A percentile compares a stretch with the other conserved stretches of the same genome.
phyloP scores from a whole-genome alignment of 1,139 yeast species.

The Hanseniaspora gamundiae region DNA sequence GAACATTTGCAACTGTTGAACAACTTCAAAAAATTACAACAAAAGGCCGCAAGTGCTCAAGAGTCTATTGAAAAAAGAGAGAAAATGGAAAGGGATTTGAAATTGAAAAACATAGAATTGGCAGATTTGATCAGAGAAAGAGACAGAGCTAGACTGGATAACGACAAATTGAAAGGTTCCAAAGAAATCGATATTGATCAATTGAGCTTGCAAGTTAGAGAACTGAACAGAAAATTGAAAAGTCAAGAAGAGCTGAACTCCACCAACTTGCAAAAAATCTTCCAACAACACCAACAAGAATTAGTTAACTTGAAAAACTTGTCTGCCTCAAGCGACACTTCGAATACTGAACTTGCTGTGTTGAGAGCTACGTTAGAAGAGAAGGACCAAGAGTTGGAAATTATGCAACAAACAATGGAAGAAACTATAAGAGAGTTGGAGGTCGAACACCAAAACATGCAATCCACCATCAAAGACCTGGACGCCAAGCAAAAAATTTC shows the following conservation, averaged over 20 bases:
- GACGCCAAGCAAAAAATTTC: constrained; percentile 44
- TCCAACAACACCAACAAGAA: constrained; percentile 52
- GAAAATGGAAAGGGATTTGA: constrained; percentile 69
- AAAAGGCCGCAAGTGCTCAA: constrained; percentile 85
- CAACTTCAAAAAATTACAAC: constrained; percentile 73
- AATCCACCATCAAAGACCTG: constrained; percentile 51
- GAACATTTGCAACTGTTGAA: constrained; percentile 76
- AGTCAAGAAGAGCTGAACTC: constrained; percentile 59
- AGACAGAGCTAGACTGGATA: constrained; percentile 75
- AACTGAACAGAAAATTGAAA: constrained; percentile 46
- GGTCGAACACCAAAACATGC: constrained; percentile 59
- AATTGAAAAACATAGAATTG: constrained; percentile 74
- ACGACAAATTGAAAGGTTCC: constrained; percentile 58
- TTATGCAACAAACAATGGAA: constrained; percentile 70
- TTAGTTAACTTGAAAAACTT: constrained; percentile 32
- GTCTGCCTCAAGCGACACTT: constrained; percentile 10
- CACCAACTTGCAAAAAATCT: constrained; percentile 48
- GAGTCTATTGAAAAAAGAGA: constrained; percentile 83
- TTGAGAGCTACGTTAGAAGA: constrained; percentile 41
- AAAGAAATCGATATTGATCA: constrained; percentile 58
- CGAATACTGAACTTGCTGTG: constrained; percentile 14
- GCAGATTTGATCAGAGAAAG: constrained; percentile 86
- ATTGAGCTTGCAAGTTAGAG: constrained; percentile 54
- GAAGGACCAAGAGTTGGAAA: constrained; percentile 70
- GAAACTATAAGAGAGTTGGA: constrained; percentile 54